Conservation (phyloP, 2,329 filamentous ascomycete species). For the Alternaria burnsii region DNA sequence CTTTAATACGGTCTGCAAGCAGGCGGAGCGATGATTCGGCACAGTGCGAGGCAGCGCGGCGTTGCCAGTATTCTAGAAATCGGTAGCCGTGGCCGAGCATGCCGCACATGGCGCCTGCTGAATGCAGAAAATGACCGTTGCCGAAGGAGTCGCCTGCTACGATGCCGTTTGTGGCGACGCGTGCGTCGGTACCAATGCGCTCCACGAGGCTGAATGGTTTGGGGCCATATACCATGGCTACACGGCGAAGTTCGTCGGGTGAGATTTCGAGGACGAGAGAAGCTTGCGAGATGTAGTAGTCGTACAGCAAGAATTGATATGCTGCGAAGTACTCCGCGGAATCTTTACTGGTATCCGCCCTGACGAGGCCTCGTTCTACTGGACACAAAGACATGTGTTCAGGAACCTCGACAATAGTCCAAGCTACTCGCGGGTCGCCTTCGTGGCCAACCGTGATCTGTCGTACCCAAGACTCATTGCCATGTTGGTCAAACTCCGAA, state of each 20-base stretch:
- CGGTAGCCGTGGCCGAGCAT: slow-evolving; percentile 28
- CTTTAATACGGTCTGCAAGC: slow-evolving; percentile 27
- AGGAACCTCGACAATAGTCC: slow-evolving; percentile 15
- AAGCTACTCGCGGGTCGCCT: slow-evolving; percentile 10
- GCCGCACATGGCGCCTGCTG: slow-evolving; percentile 27
- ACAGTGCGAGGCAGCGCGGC: slow-evolving; percentile 17
- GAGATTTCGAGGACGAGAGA: slow-evolving; percentile 24
- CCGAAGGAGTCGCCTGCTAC: slow-evolving; percentile 28
- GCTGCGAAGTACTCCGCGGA: slow-evolving; percentile 25
- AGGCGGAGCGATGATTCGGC: slow-evolving; percentile 18
- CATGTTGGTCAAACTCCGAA: slow-evolving; percentile 13
- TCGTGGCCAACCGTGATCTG: slow-evolving; percentile 15
- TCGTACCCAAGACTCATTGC: slow-evolving; percentile 14
- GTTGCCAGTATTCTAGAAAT: slow-evolving; percentile 27
- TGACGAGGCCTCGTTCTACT: slow-evolving; percentile 2
- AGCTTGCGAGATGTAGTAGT: slow-evolving; percentile 28
- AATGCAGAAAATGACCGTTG: slow-evolving; percentile 26
- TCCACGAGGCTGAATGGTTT: slow-evolving; percentile 29
- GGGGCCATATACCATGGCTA: slow-evolving; percentile 25
- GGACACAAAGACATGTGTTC: slow-evolving; percentile 11
- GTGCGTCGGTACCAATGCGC: slow-evolving; percentile 21
- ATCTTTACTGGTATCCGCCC: slow-evolving; percentile 15
- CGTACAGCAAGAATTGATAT: slow-evolving; percentile 26
- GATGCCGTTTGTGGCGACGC: slow-evolving; percentile 24
- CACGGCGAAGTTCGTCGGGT: slow-evolving; percentile 22